Evolutionary conservation across 2,329 filamentous ascomycete genomes (phyloP).

Genomic region (Hortaea werneckii): DNA sequence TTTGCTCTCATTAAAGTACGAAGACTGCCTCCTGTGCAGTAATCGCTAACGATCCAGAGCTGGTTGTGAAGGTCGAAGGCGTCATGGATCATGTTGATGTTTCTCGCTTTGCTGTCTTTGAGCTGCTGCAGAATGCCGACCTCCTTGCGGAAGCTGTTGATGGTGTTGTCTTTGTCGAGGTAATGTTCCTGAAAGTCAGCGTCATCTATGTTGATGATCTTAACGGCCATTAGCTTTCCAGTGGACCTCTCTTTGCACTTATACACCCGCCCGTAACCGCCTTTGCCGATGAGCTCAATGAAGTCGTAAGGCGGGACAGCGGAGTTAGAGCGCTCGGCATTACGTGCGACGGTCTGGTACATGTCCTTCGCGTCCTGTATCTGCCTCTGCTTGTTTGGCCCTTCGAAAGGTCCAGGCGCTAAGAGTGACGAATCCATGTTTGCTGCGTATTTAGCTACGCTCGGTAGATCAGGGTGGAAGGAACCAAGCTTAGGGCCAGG

Average conservation of each 20-base stretch:
- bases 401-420: conserved; percentile 11
- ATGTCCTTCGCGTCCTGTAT: conserved; percentile 62
- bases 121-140: conserved; percentile 60
- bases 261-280: conserved; percentile 64
- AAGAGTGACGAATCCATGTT: conserved; percentile 22
- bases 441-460: neutral
- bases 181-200: conserved; percentile 47
- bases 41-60: conserved; percentile 83
- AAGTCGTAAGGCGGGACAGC: conserved; percentile 58
- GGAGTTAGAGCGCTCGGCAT: conserved; percentile 49
- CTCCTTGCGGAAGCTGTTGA: conserved; percentile 49
- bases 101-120: conserved; percentile 62
- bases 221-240: conserved; percentile 56
- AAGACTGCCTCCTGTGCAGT: conserved; percentile 75
- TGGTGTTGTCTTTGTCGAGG: conserved; percentile 54
- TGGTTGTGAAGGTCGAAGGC: conserved; percentile 66
- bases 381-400: conserved; percentile 46
- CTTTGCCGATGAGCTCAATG: conserved; percentile 63
- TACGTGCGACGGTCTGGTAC: conserved; percentile 53
- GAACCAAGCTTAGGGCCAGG: neutral
- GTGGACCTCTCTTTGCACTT: conserved; percentile 43
- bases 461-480: neutral
- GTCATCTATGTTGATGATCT: conserved; percentile 78
- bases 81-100: conserved; percentile 74
- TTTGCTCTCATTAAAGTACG: conserved; percentile 49